Conservation (phyloP, 805 yeast genomes). For the Maudiozyma saulgeensis region DNA sequence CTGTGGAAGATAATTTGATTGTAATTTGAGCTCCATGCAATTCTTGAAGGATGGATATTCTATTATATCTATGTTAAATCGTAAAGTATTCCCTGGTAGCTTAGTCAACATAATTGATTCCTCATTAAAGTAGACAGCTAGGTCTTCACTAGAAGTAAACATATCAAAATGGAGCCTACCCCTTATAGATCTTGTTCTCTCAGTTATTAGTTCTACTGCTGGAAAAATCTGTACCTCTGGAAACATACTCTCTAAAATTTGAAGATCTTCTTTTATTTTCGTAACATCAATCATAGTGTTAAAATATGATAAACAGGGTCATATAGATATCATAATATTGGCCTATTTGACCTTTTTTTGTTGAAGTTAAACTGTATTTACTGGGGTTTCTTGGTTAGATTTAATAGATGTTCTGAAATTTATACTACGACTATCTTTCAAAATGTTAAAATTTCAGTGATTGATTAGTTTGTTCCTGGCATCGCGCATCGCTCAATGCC, state of each 20-base stretch:
- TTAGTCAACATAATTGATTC: conserved; percentile 6
- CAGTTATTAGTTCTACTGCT: not conserved
- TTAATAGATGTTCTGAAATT: too few relatives aligned
- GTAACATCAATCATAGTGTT: conserved; percentile 2
- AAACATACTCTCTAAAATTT: conserved; percentile 23
- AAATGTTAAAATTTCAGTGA: too few relatives aligned
- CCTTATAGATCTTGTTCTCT: not conserved
- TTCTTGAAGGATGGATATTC: conserved; percentile 15
- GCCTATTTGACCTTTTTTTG: not conserved
- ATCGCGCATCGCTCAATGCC: too few relatives aligned
- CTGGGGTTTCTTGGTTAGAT: too few relatives aligned
- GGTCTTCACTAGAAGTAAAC: conserved; percentile 6
- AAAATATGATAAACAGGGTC: not conserved
- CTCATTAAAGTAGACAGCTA: conserved; percentile 7
- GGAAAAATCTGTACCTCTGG: conserved; percentile 16
- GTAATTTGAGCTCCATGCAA: conserved; percentile 15
- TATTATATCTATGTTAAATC: conserved; percentile 8
- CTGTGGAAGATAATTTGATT: conserved; percentile 26
- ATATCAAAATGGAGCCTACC: conserved; percentile 15
- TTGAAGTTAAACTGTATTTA: too few relatives aligned
- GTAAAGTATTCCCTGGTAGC: conserved; percentile 9
- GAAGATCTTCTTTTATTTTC: conserved; percentile 15
- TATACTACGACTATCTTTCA: too few relatives aligned
- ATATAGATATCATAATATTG: not conserved
- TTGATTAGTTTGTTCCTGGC: too few relatives aligned